phyloP scores from a whole-genome alignment of 371 early-diverging fungal species.

The Mucor mucedo region DNA sequence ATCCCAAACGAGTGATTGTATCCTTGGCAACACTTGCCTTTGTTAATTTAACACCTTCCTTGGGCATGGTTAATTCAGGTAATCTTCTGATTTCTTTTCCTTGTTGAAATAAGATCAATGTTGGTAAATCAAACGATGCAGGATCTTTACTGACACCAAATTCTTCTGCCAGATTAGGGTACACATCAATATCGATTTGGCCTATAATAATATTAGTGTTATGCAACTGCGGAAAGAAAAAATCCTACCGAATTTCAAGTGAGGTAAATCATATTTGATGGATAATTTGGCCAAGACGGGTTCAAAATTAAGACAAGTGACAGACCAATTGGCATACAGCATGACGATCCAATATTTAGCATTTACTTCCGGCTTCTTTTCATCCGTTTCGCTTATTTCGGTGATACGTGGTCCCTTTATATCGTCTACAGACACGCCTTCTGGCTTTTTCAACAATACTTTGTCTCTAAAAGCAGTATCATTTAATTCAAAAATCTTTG shows the following conservation, averaged over 20 bases:
- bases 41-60: conserved; percentile 25
- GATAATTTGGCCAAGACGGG: conserved; percentile 54
- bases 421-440: conserved; percentile 20
- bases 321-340: conserved; percentile 58
- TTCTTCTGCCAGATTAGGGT: conserved; percentile 47
- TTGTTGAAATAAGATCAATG: conserved; percentile 48
- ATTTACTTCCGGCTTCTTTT: conserved; percentile 5
- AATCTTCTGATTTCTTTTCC: conserved; percentile 47
- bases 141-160: conserved; percentile 54
- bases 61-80: conserved; percentile 44
- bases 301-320: conserved; percentile 57
- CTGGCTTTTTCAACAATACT: conserved; percentile 19
- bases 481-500: conserved; percentile 47
- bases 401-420: conserved; percentile 36
- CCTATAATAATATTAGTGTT: conserved; percentile 18
- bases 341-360: conserved; percentile 55
- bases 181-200: conserved; percentile 52
- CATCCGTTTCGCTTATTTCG: conserved; percentile 17
- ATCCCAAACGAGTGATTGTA: conserved; percentile 54
- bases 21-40: conserved; percentile 45
- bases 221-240: not conserved
- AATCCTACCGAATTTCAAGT: conserved; percentile 47
- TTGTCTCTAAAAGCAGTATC: conserved; percentile 32
- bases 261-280: conserved; percentile 38
- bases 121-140: conserved; percentile 56